phyloP scores from a whole-genome alignment of 352 stramenopile genomes.

The Phytophthora vignae region DNA sequence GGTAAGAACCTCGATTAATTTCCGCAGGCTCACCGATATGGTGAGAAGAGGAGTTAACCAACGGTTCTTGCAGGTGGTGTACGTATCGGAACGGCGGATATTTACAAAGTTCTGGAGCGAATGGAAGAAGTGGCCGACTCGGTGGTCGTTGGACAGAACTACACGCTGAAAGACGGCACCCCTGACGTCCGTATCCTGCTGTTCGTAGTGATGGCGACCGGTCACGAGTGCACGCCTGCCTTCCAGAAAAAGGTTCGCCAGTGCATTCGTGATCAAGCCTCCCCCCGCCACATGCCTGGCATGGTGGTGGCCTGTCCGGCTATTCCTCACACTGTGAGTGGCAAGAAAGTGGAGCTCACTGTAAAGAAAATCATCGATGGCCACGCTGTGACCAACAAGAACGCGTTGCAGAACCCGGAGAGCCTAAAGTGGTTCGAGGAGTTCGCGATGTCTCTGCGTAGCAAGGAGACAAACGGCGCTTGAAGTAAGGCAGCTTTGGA shows the following conservation, averaged over 20 bases:
- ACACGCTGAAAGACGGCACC: constrained; percentile 66
- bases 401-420: constrained; percentile 73
- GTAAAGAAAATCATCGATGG: constrained; percentile 84
- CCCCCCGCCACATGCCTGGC: constrained; percentile 71
- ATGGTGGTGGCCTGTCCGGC: constrained; percentile 70
- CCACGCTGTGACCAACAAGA: constrained; percentile 63
- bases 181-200: constrained; percentile 80
- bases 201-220: constrained; percentile 68
- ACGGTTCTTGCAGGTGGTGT: constrained; percentile 51
- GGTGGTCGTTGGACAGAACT: constrained; percentile 76
- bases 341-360: constrained; percentile 85
- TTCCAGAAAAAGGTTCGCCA: constrained; percentile 67
- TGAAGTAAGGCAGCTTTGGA: too few species aligned
- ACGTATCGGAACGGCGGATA: constrained; percentile 80
- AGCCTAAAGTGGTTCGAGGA: constrained; percentile 65
- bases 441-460: constrained; percentile 40
- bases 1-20: constrained; percentile 21
- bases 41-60: neutral
- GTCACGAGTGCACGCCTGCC: constrained; percentile 44
- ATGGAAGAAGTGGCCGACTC: constrained; percentile 71
- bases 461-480: too few species aligned
- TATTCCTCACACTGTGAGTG: constrained; percentile 82
- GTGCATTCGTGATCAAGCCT: constrained; percentile 67
- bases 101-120: constrained; percentile 82
- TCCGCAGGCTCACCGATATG: neutral